These are phyloP conservation scores for Eremothecium coryli DNA, from an alignment of 1,139 yeast genomes.

Conservation along the genomic window DNA sequence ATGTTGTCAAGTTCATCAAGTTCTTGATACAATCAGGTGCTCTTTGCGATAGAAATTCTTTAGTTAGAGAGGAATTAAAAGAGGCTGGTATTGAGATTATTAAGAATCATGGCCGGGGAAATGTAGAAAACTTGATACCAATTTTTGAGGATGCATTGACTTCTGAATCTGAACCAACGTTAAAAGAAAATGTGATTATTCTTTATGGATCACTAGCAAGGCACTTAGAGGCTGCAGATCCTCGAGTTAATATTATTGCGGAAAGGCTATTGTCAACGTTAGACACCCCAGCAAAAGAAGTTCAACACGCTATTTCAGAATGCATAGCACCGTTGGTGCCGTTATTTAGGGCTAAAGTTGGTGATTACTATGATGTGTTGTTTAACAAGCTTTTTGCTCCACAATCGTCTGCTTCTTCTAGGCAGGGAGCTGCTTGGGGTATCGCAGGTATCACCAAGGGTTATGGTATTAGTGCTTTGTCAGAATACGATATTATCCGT, in stretches of 20 bases:
- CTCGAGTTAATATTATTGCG: conserved; percentile 55
- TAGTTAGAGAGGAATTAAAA: conserved; percentile 74
- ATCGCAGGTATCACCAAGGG: conserved; percentile 90
- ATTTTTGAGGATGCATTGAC: conserved; percentile 52
- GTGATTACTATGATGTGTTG: conserved; percentile 46
- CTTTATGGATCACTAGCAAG: conserved; percentile 83
- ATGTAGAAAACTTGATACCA: conserved; percentile 65
- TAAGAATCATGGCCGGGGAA: conserved; percentile 49
- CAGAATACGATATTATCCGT: conserved; percentile 69
- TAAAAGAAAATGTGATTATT: conserved; percentile 75
- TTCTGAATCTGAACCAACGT: conserved; percentile 45
- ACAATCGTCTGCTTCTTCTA: conserved; percentile 42
- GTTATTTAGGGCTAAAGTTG: conserved; percentile 43
- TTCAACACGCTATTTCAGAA: conserved; percentile 76
- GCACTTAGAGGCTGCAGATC: conserved; percentile 58
- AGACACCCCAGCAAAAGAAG: conserved; percentile 81
- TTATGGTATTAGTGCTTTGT: conserved; percentile 66
- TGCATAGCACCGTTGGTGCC: conserved; percentile 77
- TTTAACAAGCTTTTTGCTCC: conserved; percentile 48
- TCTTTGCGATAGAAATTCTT: conserved; percentile 61
- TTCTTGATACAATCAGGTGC: conserved; percentile 56
- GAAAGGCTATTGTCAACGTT: conserved; percentile 64
- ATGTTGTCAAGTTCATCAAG: conserved; percentile 44
- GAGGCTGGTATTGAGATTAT: conserved; percentile 80
- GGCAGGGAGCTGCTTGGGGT: conserved; percentile 96